Base-by-base conservation (phyloP, 2,329 filamentous ascomycete species). In the Claviceps sp. region DNA sequence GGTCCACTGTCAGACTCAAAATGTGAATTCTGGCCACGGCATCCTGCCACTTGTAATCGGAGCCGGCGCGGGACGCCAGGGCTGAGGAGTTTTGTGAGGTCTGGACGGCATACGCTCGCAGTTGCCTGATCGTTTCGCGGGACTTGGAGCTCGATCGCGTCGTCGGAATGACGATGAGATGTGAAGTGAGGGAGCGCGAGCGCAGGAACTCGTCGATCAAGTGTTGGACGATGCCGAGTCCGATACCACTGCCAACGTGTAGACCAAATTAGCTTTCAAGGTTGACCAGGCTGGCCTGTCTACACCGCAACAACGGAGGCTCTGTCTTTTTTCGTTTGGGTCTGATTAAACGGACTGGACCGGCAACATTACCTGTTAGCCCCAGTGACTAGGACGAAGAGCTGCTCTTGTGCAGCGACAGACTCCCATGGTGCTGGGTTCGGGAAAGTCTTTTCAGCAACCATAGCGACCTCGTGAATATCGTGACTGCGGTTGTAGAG, bases 181-280 rank as follows among this genome's bases (percentile, higher is more conserved):
- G 81, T 53, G 86, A 77, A 34, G 75, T 73, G 48, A 80, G 72
- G 34, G 85, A 79, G 38, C 81, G 82, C 13, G 80, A 79, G 54
- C 74, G 71, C 54, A 95, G 80, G 72, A 95, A 96, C 61, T 95
- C 87, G 71, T 95, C 88, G 60, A 95, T 91, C 52, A 95, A 76
- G 55, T 88, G 86, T 62, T 86, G 81, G 65, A 86, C 86, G 59
- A 87, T 89, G 52, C 85, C 84, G 60, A 91, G 85, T 45, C 91
- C 91, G 45, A 96, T 81, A 55, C 91, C 91, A 65, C 91, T 96
- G 66, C 5, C 46, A 45, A 37, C 5, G 46, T 6, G 20, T 18
- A 13, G 7, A 41, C 2, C 16, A 14, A 13, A 24, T 50, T 37
- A 50, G 48, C 48, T 24, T 37, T 9, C 37, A 26, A 34, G 30